These are phyloP conservation scores for Metarhizium sp. DNA, from an alignment of 2,329 filamentous ascomycete species.

Conservation along the genomic window DNA sequence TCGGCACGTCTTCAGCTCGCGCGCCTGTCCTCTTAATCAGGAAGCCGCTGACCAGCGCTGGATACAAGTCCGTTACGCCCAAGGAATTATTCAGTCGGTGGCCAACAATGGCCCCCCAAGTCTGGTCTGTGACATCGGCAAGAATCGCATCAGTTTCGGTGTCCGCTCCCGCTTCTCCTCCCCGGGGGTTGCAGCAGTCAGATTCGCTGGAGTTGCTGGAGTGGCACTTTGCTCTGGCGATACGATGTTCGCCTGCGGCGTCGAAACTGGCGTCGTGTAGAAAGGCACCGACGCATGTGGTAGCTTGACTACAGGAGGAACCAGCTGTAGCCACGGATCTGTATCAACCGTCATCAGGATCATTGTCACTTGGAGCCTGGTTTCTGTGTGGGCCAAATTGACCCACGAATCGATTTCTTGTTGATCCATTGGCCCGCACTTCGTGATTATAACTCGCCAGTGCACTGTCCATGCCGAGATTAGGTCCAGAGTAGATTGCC, in stretches of 20 bases:
- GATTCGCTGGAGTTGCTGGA: conserved; percentile 36
- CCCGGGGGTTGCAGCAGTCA: conserved; percentile 36
- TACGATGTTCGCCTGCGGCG: conserved; percentile 49
- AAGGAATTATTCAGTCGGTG: conserved; percentile 55
- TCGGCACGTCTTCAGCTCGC: conserved; percentile 46
- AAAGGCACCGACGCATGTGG: conserved; percentile 34
- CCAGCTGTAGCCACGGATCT: conserved; percentile 52
- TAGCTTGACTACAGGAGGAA: conserved; percentile 45
- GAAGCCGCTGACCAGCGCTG: conserved; percentile 54
- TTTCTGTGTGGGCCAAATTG: conserved; percentile 41
- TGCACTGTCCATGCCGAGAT: conserved; percentile 60
- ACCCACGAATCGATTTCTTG: conserved; percentile 55
- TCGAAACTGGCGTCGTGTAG: conserved; percentile 58
- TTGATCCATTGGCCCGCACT: conserved; percentile 57
- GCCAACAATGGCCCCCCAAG: conserved; percentile 62
- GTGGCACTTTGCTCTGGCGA: conserved; percentile 51
- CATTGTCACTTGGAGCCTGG: conserved; percentile 40
- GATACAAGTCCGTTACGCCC: conserved; percentile 43
- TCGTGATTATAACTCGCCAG: conserved; percentile 70
- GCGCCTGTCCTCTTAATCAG: conserved; percentile 53
- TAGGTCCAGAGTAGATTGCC: conserved; percentile 67
- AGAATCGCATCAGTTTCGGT: conserved; percentile 52
- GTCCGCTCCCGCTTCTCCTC: conserved; percentile 32
- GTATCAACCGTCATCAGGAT: conserved; percentile 58
- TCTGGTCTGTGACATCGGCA: conserved; percentile 64